These are phyloP conservation scores for Sporothrix humicola DNA, from an alignment of 2,329 filamentous ascomycete genomes.

Conservation along the genomic window DNA sequence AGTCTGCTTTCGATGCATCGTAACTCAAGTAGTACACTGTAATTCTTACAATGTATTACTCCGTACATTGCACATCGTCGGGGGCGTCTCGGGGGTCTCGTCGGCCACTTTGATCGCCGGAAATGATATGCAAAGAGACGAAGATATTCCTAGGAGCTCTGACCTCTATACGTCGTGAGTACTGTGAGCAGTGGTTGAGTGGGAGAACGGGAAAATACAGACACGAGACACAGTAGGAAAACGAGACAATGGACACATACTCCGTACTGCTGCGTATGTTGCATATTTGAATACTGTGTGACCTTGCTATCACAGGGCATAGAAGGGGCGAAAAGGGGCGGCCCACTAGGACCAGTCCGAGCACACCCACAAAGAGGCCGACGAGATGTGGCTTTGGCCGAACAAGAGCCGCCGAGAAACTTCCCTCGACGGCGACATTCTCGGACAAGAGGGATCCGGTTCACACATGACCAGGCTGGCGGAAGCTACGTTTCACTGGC, in stretches of 20 bases:
- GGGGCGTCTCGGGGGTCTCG: background rate
- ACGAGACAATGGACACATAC: too few species aligned
- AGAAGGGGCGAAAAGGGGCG: background rate
- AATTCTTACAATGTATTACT: too few species aligned
- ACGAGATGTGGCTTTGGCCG: constrained; percentile 22
- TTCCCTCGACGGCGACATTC: background rate
- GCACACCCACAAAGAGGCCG: constrained; percentile 30
- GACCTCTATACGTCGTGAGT: too few species aligned
- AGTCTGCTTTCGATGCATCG: too few species aligned
- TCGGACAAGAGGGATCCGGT: background rate
- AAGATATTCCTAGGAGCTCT: too few species aligned
- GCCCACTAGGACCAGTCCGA: background rate
- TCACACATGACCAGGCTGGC: background rate
- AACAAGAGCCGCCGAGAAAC: constrained; percentile 1
- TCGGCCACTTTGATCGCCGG: background rate
- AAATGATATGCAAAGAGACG: background rate
- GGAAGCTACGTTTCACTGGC: constrained; percentile 18
- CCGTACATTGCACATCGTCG: background rate
- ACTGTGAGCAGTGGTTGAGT: too few species aligned
- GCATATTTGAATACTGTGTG: too few species aligned
- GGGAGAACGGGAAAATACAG: too few species aligned
- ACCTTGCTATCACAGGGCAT: background rate
- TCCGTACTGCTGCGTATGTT: too few species aligned
- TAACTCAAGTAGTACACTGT: too few species aligned
- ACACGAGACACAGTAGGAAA: too few species aligned